Evolutionary conservation across 2,329 filamentous ascomycete genomes (phyloP).

Genomic region (Diaporthe velutina): DNA sequence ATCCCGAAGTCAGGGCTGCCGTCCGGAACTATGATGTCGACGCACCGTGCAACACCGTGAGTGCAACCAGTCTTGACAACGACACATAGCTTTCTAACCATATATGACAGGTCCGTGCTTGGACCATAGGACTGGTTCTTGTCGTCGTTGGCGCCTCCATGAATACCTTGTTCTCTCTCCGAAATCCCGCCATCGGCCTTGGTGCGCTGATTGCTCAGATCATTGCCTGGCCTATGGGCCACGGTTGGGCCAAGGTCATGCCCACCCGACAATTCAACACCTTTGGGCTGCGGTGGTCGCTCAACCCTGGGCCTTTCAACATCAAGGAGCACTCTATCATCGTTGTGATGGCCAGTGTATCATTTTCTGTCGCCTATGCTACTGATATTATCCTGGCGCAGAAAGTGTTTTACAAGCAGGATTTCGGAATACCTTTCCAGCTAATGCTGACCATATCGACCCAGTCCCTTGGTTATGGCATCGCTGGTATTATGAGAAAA

Average conservation of each 20-base stretch:
- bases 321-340: slow-evolving; percentile 79
- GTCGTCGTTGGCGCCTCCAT: slow-evolving; percentile 69
- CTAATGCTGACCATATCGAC: slow-evolving; percentile 76
- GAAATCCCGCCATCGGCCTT: slow-evolving; percentile 72
- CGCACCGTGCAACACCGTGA: slow-evolving; percentile 74
- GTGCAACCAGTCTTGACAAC: slow-evolving; percentile 44
- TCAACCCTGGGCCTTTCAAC: slow-evolving; percentile 79
- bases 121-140: slow-evolving; percentile 71
- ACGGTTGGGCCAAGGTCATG: slow-evolving; percentile 70
- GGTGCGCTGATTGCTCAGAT: slow-evolving; percentile 73
- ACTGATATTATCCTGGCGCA: slow-evolving; percentile 82
- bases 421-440: slow-evolving; percentile 76
- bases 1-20: slow-evolving; percentile 75
- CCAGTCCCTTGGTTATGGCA: slow-evolving; percentile 77
- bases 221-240: slow-evolving; percentile 73
- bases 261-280: slow-evolving; percentile 63
- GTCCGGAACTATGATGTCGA: slow-evolving; percentile 75
- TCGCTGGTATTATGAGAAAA: slow-evolving; percentile 75
- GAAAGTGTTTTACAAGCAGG: slow-evolving; percentile 77
- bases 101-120: slow-evolving; percentile 54
- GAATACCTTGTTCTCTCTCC: slow-evolving; percentile 74
- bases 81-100: background rate
- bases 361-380: slow-evolving; percentile 78
- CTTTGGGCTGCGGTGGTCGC: slow-evolving; percentile 66
- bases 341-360: slow-evolving; percentile 78